phyloP scores from a whole-genome alignment of 768 basidiomycete species.

The Tylopilus plumbeoviolaceoides region DNA sequence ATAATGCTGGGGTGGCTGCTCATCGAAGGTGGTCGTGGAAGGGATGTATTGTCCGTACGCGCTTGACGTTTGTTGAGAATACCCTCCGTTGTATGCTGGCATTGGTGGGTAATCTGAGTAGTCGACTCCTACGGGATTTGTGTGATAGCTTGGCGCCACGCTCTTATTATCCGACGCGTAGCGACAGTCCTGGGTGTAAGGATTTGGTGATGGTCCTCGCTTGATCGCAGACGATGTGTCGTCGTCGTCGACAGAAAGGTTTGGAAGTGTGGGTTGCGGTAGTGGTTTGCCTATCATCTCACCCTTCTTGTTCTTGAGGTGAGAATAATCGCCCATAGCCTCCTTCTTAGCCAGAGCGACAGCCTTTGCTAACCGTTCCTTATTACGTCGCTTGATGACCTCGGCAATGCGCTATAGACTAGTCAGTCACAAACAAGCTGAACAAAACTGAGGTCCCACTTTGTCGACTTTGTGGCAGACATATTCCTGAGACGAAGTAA shows the following conservation, averaged over 20 bases:
- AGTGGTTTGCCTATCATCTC: constrained; percentile 74
- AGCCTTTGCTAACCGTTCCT: constrained; percentile 78
- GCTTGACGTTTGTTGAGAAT: constrained; percentile 52
- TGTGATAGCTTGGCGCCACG: constrained; percentile 33
- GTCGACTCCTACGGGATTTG: constrained; percentile 39
- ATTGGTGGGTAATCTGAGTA: constrained; percentile 59
- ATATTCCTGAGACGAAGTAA: constrained; percentile 63
- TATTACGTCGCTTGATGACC: constrained; percentile 88
- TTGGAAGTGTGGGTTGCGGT: constrained; percentile 93
- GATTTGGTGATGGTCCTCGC: constrained; percentile 51
- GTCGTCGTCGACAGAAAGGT: constrained; percentile 78
- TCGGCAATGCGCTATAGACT: constrained; percentile 75
- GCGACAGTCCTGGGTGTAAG: constrained; percentile 53
- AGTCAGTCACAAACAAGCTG: constrained; percentile 11
- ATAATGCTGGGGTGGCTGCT: constrained; percentile 47
- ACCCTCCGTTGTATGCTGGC: constrained; percentile 69
- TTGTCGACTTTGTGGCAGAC: constrained; percentile 99
- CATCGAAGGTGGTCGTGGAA: constrained; percentile 52
- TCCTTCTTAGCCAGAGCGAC: constrained; percentile 85
- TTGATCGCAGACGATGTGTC: constrained; percentile 55
- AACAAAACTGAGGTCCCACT: constrained; percentile 38
- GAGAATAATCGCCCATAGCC: constrained; percentile 85
- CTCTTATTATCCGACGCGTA: constrained; percentile 49
- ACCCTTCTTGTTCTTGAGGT: constrained; percentile 91
- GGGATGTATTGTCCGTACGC: constrained; percentile 54